Evolutionary conservation across 2,329 filamentous ascomycete species (phyloP), one percentile per base, ranked within the genome.

Genomic region (Cucurbitaria berberidis): DNA sequence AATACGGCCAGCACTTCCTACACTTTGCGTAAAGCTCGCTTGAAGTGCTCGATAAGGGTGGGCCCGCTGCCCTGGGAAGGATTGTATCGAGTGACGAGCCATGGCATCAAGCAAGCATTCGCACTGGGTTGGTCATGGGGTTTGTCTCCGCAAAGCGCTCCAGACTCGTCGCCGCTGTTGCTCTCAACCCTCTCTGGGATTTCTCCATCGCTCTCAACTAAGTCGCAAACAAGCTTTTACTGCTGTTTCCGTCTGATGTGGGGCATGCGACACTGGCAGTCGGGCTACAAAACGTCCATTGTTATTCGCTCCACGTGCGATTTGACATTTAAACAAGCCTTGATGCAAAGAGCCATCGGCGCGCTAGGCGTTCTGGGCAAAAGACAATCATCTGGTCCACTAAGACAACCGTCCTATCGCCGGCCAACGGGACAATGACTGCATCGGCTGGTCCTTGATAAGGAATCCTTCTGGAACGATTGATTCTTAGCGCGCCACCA

Each of bases 31-130:
- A 57, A 57, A 63, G 45, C 47, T 42, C 48, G 38, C 41, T 44
- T 51, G 30, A 54, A 42, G 57, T 53, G 35, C 45, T 46, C 62
- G 67, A 69, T 69, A 70, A 66, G 62, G 57, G 51, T 50, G 59
- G 48, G 27, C 51, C 52, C 48, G 55, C 51, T 36, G 44, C 32
- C 49, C 42, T 34, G 53, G 55, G 52, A 45, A 54, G 26, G 45
- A 44, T 41, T 46, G 53, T 19, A 45, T 55, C 35, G 45, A 51
- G 48, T 49, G 48, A 47, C 53, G 45, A 43, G 44, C 50, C 48
- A 48, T 45, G 45, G 44, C 45, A 51, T 45, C 53, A 55, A 57
- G 51, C 59, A 39, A 34, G 19, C 19, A 15, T 60, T 59, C 49
- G 54, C 46, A 53, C 46, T 45, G 40, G 42, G 51, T 45, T 45